Percentiles rank a stretch among this genome's conserved stretches.
Conservation (phyloP, 208 protist species). For the Trypanosoma mega region DNA sequence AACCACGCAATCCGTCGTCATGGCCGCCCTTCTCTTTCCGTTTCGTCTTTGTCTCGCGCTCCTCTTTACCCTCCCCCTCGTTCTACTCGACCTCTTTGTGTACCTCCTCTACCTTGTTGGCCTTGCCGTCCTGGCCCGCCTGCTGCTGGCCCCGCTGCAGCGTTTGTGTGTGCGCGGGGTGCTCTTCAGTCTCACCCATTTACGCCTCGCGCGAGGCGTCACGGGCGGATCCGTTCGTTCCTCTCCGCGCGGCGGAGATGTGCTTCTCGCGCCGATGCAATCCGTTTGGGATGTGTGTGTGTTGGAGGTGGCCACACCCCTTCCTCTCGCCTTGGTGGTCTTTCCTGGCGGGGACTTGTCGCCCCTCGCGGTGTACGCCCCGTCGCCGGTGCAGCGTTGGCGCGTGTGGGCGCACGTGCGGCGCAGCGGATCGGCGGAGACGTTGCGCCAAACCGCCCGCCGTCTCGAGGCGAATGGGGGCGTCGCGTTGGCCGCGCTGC, state of each 20-base stretch:
- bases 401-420: conserved; percentile 55
- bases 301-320: conserved; percentile 51
- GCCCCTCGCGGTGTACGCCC: conserved; percentile 40
- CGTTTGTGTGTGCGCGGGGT: conserved; percentile 41
- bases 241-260: conserved; percentile 37
- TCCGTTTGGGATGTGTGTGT: conserved; percentile 71
- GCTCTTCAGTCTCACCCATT: conserved; percentile 62
- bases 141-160: conserved; percentile 46
- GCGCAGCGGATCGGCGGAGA: conserved; percentile 32
- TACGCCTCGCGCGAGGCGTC: conserved; percentile 21
- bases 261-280: conserved; percentile 68
- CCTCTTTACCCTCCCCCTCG: conserved; percentile 40
- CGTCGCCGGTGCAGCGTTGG: conserved; percentile 67
- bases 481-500: conserved; percentile 29
- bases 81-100: conserved; percentile 48
- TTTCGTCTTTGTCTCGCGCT: conserved; percentile 44
- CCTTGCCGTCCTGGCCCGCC: conserved; percentile 23
- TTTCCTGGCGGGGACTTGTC: conserved; percentile 22
- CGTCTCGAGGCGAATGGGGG: not conserved
- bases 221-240: not conserved
- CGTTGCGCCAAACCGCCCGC: conserved; percentile 25
- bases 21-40: conserved; percentile 50
- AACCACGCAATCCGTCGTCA: conserved; percentile 29
- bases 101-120: conserved; percentile 38
- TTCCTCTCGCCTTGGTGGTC: conserved; percentile 34